These are phyloP conservation scores for Lyophyllum shimeji DNA, from an alignment of 768 basidiomycete genomes.

Conservation along the genomic window DNA sequence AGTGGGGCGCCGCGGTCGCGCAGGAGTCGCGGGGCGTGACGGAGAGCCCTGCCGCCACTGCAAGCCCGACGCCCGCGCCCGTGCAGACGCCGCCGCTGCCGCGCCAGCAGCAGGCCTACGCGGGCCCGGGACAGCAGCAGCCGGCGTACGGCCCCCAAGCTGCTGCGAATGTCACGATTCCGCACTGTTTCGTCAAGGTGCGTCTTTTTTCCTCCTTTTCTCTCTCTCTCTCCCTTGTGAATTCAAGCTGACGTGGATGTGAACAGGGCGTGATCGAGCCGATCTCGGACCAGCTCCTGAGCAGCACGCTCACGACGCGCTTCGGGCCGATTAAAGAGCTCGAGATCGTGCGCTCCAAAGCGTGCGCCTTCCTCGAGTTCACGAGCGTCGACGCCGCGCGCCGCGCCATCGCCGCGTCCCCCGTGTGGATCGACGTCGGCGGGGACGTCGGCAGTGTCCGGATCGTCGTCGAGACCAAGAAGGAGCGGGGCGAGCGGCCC, in stretches of 20 bases:
- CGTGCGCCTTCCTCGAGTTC: constrained; percentile 96
- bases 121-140: not conserved
- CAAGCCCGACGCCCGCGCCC: no score
- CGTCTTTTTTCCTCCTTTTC: constrained; percentile 15
- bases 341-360: constrained; percentile 85
- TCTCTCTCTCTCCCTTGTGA: constrained; percentile 1
- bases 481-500: constrained; percentile 86
- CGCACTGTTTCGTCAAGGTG: constrained; percentile 94
- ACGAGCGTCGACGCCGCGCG: constrained; percentile 72
- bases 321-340: constrained; percentile 87
- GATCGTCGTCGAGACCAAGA: constrained; percentile 84
- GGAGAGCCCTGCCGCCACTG: constrained; percentile 39
- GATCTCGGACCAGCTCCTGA: constrained; percentile 52
- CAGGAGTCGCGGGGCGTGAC: constrained; percentile 76
- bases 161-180: constrained; percentile 61
- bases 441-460: constrained; percentile 50
- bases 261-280: constrained; percentile 62
- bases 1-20: constrained; percentile 84
- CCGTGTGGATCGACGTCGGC: constrained; percentile 70
- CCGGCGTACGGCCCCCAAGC: constrained; percentile 42
- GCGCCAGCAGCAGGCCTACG: constrained; percentile 5
- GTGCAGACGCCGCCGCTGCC: no score
- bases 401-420: constrained; percentile 77
- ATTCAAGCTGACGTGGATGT: constrained; percentile 29
- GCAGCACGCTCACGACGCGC: constrained; percentile 47